Base-by-base conservation (phyloP, 352 stramenopile genomes). In the Thalassiosira livingstoniorum region DNA sequence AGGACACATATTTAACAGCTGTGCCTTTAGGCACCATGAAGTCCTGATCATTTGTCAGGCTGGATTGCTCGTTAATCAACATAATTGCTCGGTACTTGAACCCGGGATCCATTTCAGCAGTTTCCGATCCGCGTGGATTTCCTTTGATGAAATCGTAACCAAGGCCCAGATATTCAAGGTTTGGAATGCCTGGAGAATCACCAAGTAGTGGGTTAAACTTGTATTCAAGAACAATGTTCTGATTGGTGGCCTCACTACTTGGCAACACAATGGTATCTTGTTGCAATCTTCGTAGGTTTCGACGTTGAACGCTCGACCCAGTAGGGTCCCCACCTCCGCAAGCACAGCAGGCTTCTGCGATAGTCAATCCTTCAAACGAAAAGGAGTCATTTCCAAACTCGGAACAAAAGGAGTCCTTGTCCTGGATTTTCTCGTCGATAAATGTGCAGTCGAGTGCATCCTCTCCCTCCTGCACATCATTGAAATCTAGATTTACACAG, bases 111-210 rank as follows among this genome's bases (percentile, higher is more conserved):
- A 66, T 7, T 15, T 66, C 58, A n/a, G 55, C n/a, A n/a, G 55
- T 4, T 4, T 35, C 55, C 4, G n/a, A 37, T 47, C 39, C 39
- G 39, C 39, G 39, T 15, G 39, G 39, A 47, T 71, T 71, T n/a
- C 62, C 62, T 34, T 47, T 55, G 45, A 71, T 13, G 1, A 57
- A 10, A 57, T 71, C 62, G 57, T 71, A 71, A n/a, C 62, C 62
- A 32, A 71, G n/a, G 1, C 62, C 62, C 3, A 71, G 47, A 58
- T 58, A 58, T 27, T 58, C 47, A 4, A 58, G 21, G 21, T 58
- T 58, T 4, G 47, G 47, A 29, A 58, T 58, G 10, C 47, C 47
- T 7, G 47, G 47, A 11, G 47, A 58, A 15, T 58, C 47, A 5
- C 47, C 47, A 58, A 58, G 47, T 25, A 11, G 11, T 10, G 27